Conservation (phyloP, 2,329 filamentous ascomycete genomes). For the Pseudopyricularia javanii region DNA sequence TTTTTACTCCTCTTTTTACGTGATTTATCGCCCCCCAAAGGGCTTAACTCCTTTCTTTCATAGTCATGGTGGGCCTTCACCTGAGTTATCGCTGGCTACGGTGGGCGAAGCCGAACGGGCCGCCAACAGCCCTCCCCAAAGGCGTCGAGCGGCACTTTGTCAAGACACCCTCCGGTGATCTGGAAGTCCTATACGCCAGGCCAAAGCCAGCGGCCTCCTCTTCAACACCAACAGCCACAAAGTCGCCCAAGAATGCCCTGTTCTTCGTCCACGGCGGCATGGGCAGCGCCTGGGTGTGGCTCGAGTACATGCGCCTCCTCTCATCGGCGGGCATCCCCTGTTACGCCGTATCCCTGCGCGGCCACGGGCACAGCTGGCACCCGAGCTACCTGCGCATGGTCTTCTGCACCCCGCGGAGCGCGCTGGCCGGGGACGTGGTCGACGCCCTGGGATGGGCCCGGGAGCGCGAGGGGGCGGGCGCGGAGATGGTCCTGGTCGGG, state of each 20-base stretch:
- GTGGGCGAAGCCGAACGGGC: conserved; percentile 14
- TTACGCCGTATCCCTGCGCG: conserved; percentile 39
- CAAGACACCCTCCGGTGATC: conserved; percentile 25
- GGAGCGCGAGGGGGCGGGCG: conserved; percentile 18
- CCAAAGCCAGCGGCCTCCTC: conserved; percentile 10
- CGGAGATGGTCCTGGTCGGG: conserved; percentile 29
- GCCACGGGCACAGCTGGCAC: conserved; percentile 39
- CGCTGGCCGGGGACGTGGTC: conserved; percentile 30
- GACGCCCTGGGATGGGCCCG: conserved; percentile 6
- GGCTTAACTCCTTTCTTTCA: neutral
- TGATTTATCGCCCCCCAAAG: too few species aligned
- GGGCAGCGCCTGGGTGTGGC: conserved; percentile 39
- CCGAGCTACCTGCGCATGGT: conserved; percentile 34
- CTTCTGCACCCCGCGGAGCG: conserved; percentile 27
- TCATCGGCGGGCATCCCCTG: conserved; percentile 28
- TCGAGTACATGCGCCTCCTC: conserved; percentile 37
- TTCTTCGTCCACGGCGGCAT: conserved; percentile 44
- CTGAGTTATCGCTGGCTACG: conserved; percentile 19
- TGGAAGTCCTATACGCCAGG: conserved; percentile 35
- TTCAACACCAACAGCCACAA: neutral
- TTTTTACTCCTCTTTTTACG: too few species aligned
- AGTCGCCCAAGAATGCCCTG: conserved; percentile 18
- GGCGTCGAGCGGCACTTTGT: conserved; percentile 31
- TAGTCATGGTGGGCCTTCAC: conserved; percentile 12
- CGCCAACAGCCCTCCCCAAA: conserved; percentile 18